Evolutionary conservation across 352 stramenopile genomes (phyloP).

Genomic region (Globisporangium middletonii): DNA sequence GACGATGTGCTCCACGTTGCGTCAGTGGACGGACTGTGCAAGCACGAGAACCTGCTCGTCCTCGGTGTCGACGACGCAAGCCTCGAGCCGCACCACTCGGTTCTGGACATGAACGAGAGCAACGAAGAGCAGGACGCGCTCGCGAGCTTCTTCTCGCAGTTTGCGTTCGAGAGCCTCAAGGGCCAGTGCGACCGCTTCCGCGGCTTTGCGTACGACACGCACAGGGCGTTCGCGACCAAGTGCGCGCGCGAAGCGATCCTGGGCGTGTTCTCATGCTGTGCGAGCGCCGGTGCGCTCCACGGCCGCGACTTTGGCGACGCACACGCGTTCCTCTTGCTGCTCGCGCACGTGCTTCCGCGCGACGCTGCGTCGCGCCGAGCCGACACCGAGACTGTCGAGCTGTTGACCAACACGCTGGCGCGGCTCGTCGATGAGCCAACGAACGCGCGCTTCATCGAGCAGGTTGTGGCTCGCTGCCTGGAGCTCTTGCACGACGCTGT

Average conservation of each 20-base stretch:
- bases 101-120: conserved; percentile 51
- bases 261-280: conserved; percentile 25
- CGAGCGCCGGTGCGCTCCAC: conserved; percentile 7
- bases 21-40: conserved; percentile 8
- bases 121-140: conserved; percentile 53
- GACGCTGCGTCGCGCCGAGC: background rate
- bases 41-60: conserved; percentile 53
- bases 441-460: conserved; percentile 16
- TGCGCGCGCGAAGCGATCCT: conserved; percentile 37
- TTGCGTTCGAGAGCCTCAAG: conserved; percentile 55
- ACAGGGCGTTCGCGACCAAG: conserved; percentile 56
- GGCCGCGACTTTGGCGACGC: conserved; percentile 28
- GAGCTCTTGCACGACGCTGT: conserved; percentile 20
- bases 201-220: conserved; percentile 53
- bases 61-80: conserved; percentile 49
- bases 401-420: conserved; percentile 20
- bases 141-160: conserved; percentile 58
- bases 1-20: conserved; percentile 31
- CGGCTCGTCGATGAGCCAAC: conserved; percentile 14
- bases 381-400: background rate
- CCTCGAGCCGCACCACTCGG: conserved; percentile 25
- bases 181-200: conserved; percentile 52
- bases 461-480: conserved; percentile 18
- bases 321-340: conserved; percentile 35
- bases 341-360: conserved; percentile 33